Evolutionary conservation across 169 alveolate species (phyloP), one percentile per base, ranked within the genome.

Genomic region (Sarcocystis neurona): DNA sequence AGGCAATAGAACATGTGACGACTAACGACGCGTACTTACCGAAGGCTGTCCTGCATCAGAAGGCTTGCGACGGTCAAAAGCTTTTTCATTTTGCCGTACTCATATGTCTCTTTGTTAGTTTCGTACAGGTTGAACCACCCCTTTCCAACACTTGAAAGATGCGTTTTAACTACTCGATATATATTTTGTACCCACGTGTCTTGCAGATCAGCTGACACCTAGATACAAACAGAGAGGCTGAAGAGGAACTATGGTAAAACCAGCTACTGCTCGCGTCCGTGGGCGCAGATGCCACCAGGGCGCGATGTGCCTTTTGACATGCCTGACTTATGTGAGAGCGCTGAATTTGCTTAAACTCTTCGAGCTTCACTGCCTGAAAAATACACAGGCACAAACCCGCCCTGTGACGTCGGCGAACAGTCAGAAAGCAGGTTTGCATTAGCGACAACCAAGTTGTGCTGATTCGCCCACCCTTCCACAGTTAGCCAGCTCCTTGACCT

Each of bases 81-180:
- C 90, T 95, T 94, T 93, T 96, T 97, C 53, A 97, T 89, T 89
- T 97, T 97, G 70, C 98, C 97, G 90, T 96, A 96, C 85, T 97
- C 98, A 92, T 97, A 97, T 8, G 97, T 96, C 82, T 96, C 98
- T 92, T 97, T 96, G 48, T 95, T 93, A 32, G 98, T 95, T 78
- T 96, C 98, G 79, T 96, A 94, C 90, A 96, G 93, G 87, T 96
- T 96, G 89, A 97, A 96, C 97, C 98, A 96, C n/a, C 99, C 99
- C 79, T 96, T 97, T 0, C 98, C 98, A 5, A 96, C 97, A 20
- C 94, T 96, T 39, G 94, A 90, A 85, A 96, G 94, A 56, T 96
- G 92, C 79, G 90, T 92, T 72, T 94, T 95, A 84, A 96, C 96
- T 3, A 96, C 95, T 79, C 94, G 94, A 32, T 89, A 89, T 23